phyloP scores from a whole-genome alignment of 805 yeast species.

The Metschnikowia koreensis region DNA sequence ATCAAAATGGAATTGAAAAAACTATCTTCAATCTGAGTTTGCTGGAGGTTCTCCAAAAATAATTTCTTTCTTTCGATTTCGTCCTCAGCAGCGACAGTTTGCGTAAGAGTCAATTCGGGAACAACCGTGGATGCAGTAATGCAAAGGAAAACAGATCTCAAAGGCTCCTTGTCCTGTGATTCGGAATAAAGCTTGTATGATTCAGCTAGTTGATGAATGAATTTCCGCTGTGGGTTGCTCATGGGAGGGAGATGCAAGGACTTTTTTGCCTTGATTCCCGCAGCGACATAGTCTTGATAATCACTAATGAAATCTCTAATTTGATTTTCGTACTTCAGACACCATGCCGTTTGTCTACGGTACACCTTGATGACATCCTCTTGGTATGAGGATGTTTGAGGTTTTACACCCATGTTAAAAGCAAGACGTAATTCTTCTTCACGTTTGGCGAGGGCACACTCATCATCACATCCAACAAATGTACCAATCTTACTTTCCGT shows the following conservation, averaged over 20 bases:
- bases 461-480: slow-evolving; percentile 62
- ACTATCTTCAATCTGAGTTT: slow-evolving; percentile 26
- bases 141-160: slow-evolving; percentile 65
- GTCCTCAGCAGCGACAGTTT: slow-evolving; percentile 31
- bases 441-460: slow-evolving; percentile 61
- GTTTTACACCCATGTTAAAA: slow-evolving; percentile 34
- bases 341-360: slow-evolving; percentile 63
- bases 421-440: slow-evolving; percentile 64
- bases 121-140: slow-evolving; percentile 29
- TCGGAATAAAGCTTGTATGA: slow-evolving; percentile 60
- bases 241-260: slow-evolving; percentile 70
- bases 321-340: slow-evolving; percentile 56
- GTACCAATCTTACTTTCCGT: slow-evolving; percentile 34
- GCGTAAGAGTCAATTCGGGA: slow-evolving; percentile 49
- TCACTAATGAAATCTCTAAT: slow-evolving; percentile 49
- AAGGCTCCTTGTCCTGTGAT: slow-evolving; percentile 81
- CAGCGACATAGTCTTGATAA: slow-evolving; percentile 22
- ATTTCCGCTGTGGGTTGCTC: slow-evolving; percentile 64
- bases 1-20: slow-evolving; percentile 55
- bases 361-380: slow-evolving; percentile 48
- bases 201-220: slow-evolving; percentile 66
- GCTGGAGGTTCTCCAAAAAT: slow-evolving; percentile 23
- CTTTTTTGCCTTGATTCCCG: slow-evolving; percentile 25
- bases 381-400: slow-evolving; percentile 37
- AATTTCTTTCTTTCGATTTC: slow-evolving; percentile 23